These are phyloP conservation scores for Ramularia collo-cygni DNA, from an alignment of 2,329 filamentous ascomycete genomes.

Conservation along the genomic window DNA sequence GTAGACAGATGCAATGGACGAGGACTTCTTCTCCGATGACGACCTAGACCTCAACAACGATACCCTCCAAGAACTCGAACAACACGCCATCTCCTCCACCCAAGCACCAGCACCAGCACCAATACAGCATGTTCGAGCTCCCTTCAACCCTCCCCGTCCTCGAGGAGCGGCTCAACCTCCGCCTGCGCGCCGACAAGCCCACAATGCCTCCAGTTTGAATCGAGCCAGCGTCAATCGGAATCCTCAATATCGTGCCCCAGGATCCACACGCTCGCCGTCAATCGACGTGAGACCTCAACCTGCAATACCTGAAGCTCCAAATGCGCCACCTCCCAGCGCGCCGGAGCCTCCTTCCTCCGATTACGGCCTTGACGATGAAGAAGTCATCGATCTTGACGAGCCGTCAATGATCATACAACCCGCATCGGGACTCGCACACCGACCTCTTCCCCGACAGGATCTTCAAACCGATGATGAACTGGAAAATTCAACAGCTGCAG, in stretches of 20 bases:
- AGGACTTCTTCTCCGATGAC: constrained; percentile 42
- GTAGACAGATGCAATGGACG: constrained; percentile 21
- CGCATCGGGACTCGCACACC: constrained; percentile 11
- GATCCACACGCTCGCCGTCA: no score
- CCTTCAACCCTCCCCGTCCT: not conserved
- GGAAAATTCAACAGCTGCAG: constrained; percentile 15
- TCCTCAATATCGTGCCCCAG: constrained; percentile 1
- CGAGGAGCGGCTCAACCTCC: constrained; percentile 2
- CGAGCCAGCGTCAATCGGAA: constrained; percentile 7
- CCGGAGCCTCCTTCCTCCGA: constrained; percentile 31
- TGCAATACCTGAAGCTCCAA: constrained; percentile 4
- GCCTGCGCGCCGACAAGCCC: constrained; percentile 16
- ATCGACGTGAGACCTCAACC: constrained; percentile 5
- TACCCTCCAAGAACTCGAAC: constrained; percentile 40
- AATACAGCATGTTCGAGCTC: constrained; percentile 2
- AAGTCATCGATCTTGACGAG: constrained; percentile 41
- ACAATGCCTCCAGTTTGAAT: constrained; percentile 18
- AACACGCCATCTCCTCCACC: constrained; percentile 34
- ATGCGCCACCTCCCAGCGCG: constrained; percentile 19
- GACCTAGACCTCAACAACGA: constrained; percentile 41
- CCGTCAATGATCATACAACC: constrained; percentile 26
- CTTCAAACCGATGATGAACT: constrained; percentile 3
- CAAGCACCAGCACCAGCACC: constrained; percentile 30
- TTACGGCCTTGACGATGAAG: constrained; percentile 41
- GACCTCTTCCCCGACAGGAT: constrained; percentile 2